Percentiles rank a stretch among this genome's conserved stretches.
phyloP scores from a whole-genome alignment of 2,329 filamentous ascomycete species.

The Trichoderma arundinaceum region DNA sequence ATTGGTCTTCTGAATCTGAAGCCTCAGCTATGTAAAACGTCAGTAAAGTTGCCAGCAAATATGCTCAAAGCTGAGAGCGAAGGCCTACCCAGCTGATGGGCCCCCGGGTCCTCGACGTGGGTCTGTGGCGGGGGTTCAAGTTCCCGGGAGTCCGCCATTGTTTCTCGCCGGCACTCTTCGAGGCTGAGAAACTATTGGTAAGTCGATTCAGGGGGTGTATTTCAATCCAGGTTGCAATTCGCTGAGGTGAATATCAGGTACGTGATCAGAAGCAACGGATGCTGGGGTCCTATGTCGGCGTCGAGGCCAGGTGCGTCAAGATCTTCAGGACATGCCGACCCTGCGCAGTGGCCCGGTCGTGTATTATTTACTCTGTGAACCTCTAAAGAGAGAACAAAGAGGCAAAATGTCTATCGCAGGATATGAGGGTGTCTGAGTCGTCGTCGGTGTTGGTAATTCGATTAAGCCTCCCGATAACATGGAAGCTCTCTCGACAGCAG shows the following conservation, averaged over 20 bases:
- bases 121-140: constrained; percentile 44
- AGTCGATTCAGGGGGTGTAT: not conserved
- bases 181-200: constrained; percentile 3
- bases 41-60: constrained; percentile 34
- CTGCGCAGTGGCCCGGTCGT: not conserved
- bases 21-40: constrained; percentile 49
- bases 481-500: constrained; percentile 17
- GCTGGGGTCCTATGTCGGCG: constrained; percentile 18
- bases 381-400: not conserved
- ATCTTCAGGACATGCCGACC: constrained; percentile 27
- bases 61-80: not conserved
- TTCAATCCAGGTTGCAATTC: constrained; percentile 5
- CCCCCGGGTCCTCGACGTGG: constrained; percentile 59
- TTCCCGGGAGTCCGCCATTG: constrained; percentile 42
- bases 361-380: not conserved
- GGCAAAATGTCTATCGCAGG: not conserved
- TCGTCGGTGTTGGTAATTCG: not conserved
- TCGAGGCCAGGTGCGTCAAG: constrained; percentile 7
- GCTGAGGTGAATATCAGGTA: constrained; percentile 2
- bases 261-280: not conserved
- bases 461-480: constrained; percentile 13
- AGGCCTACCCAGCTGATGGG: constrained; percentile 61
- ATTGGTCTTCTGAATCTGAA: constrained; percentile 72
- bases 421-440: constrained; percentile 4
- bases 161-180: constrained; percentile 7